Conservation (phyloP, 306 rosid species). For the Gynostemma pentaphyllum region DNA sequence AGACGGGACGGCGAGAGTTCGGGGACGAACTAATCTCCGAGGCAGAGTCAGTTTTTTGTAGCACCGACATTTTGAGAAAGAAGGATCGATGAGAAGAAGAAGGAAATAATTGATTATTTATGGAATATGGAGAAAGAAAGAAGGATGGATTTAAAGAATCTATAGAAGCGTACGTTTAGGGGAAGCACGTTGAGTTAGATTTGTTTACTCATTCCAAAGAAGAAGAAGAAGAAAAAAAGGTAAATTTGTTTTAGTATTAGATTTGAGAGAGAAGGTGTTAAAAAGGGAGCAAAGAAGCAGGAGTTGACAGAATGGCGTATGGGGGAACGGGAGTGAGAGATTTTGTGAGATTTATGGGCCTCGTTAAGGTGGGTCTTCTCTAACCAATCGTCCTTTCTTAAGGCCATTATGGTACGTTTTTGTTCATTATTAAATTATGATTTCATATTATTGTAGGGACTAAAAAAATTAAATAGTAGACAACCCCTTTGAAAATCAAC, state of each 20-base stretch:
- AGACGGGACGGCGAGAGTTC: conserved; percentile 36
- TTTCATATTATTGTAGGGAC: no score
- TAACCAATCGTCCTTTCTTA: conserved; percentile 1
- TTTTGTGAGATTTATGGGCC: conserved; percentile 6
- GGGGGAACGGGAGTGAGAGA: background rate
- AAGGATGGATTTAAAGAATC: background rate
- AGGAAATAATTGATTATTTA: background rate
- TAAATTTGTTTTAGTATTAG: no score
- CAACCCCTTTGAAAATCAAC: no score
- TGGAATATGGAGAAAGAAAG: background rate
- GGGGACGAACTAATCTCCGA: conserved; percentile 90
- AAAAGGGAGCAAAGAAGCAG: background rate
- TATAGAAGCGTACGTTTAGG: conserved; percentile 3
- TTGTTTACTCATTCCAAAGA: background rate
- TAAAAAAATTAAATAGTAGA: no score
- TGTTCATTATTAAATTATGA: no score
- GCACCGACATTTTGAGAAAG: conserved; percentile 25
- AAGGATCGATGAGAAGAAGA: background rate
- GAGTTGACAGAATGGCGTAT: background rate
- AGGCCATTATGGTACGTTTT: no score
- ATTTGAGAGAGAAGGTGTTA: no score
- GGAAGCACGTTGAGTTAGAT: background rate
- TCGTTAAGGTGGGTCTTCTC: background rate
- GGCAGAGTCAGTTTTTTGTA: conserved; percentile 78
- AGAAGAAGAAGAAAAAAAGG: no score